These are phyloP conservation scores for Trametes hirsuta DNA, from an alignment of 1,284 basidiomycete genomes.

Conservation along the genomic window DNA sequence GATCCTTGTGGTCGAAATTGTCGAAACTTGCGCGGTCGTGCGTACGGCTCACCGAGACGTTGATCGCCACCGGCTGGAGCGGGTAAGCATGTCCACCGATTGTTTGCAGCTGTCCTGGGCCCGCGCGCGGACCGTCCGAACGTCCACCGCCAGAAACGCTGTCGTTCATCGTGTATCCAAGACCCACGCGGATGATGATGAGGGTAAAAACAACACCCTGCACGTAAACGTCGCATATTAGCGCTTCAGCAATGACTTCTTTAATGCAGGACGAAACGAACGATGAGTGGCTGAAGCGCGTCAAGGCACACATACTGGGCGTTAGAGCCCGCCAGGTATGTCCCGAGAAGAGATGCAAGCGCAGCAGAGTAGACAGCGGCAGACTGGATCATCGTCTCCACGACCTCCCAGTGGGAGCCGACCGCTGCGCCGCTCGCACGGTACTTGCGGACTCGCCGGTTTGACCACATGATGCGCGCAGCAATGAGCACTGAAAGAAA, in stretches of 20 bases:
- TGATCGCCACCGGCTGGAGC: conserved; percentile 21
- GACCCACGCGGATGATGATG: conserved; percentile 27
- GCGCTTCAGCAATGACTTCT: too few species aligned
- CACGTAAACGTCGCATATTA: not conserved
- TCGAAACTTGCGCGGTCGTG: conserved; percentile 23
- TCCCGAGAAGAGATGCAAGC: conserved; percentile 22
- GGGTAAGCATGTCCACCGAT: conserved; percentile 15
- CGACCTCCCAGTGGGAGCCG: conserved; percentile 16
- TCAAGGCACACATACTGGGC: conserved; percentile 25
- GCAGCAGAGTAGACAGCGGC: conserved; percentile 25
- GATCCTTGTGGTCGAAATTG: conserved; percentile 15
- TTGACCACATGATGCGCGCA: conserved; percentile 21
- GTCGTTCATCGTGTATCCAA: conserved; percentile 19
- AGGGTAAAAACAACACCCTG: conserved; percentile 26
- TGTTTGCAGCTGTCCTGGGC: conserved; percentile 6
- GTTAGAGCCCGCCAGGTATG: conserved; percentile 23
- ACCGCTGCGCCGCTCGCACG: conserved; percentile 5
- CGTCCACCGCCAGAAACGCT: conserved; percentile 7
- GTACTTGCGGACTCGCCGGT: conserved; percentile 16
- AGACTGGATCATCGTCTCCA: conserved; percentile 26
- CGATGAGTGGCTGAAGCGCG: conserved; percentile 23
- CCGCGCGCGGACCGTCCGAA: conserved; percentile 1
- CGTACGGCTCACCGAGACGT: conserved; percentile 18
- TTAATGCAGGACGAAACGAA: not conserved
- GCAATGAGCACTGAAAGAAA: conserved; percentile 20